Evolutionary conservation across 257 asterid genomes (phyloP).

Genomic region (Solanum rostratum): DNA sequence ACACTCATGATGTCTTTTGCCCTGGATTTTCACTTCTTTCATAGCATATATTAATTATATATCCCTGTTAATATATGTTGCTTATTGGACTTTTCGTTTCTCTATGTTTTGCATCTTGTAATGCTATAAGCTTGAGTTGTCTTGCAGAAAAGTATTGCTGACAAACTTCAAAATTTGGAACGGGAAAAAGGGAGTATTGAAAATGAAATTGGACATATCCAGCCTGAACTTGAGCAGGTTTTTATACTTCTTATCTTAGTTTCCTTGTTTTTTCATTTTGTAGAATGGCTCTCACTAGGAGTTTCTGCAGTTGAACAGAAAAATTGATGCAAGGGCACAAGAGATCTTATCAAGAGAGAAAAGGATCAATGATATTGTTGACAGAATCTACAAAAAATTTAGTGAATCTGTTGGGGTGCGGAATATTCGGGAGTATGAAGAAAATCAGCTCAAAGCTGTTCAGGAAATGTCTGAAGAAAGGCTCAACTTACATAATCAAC

Average conservation of each 20-base stretch:
- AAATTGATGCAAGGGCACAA: slow-evolving; percentile 36
- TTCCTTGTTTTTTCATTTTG: background rate
- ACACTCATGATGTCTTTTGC: background rate
- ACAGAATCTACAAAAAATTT: slow-evolving; percentile 69
- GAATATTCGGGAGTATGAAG: slow-evolving; percentile 94
- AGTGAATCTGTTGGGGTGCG: slow-evolving; percentile 93
- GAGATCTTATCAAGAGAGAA: slow-evolving; percentile 49
- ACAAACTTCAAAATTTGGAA: slow-evolving; percentile 66
- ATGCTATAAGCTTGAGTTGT: background rate
- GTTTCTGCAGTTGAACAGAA: slow-evolving; percentile 57
- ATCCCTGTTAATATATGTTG: background rate
- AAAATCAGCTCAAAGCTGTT: slow-evolving; percentile 84
- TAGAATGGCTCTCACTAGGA: background rate
- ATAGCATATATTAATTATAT: background rate
- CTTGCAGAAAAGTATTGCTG: slow-evolving; percentile 83
- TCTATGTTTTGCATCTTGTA: slow-evolving; percentile 1
- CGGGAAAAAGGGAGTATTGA: slow-evolving; percentile 66
- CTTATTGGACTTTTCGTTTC: background rate
- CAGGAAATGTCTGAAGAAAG: slow-evolving; percentile 82
- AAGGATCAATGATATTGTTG: slow-evolving; percentile 79
- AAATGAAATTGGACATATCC: slow-evolving; percentile 57
- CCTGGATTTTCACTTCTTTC: background rate
- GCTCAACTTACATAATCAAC: slow-evolving; percentile 83
- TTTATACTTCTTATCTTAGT: slow-evolving; percentile 3
- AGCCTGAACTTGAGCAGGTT: slow-evolving; percentile 80